Conservation (phyloP, 495 filamentous ascomycete species). For the Cercophora newfieldiana region DNA sequence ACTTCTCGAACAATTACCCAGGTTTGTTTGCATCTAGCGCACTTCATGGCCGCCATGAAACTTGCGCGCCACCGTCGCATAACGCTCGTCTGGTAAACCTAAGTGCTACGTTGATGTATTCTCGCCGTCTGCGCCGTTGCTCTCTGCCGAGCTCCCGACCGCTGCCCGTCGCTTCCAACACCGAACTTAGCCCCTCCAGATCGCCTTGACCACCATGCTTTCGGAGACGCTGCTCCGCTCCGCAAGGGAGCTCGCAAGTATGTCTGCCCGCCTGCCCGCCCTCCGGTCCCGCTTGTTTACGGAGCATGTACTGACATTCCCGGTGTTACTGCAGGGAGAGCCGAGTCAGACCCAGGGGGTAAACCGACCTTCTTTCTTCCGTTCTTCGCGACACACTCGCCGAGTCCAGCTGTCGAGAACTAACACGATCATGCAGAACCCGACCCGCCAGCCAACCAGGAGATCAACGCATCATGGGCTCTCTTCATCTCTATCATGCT, state of each 20-base stretch:
- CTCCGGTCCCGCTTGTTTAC: neutral
- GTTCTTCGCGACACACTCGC: neutral
- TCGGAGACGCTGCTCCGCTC: conserved; percentile 40
- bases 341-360: conserved; percentile 55
- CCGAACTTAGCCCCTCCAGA: neutral
- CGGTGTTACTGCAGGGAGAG: conserved; percentile 41
- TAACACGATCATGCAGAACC: conserved; percentile 36
- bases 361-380: conserved; percentile 20
- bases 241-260: conserved; percentile 45
- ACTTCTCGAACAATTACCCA: conserved; percentile 14
- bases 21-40: neutral
- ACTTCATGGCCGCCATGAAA: conserved; percentile 1
- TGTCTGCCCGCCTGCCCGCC: conserved; percentile 10
- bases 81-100: neutral
- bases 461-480: conserved; percentile 93
- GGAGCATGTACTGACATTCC: neutral
- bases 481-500: conserved; percentile 94
- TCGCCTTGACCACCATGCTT: conserved; percentile 28
- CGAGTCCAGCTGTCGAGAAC: neutral
- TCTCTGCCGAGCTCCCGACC: conserved; percentile 10
- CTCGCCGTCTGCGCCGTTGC: conserved; percentile 4
- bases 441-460: conserved; percentile 62
- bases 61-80: neutral
- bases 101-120: conserved; percentile 21
- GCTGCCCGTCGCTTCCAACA: neutral